phyloP scores from a whole-genome alignment of 1,139 yeast genomes.

The Taphrina pruni region DNA sequence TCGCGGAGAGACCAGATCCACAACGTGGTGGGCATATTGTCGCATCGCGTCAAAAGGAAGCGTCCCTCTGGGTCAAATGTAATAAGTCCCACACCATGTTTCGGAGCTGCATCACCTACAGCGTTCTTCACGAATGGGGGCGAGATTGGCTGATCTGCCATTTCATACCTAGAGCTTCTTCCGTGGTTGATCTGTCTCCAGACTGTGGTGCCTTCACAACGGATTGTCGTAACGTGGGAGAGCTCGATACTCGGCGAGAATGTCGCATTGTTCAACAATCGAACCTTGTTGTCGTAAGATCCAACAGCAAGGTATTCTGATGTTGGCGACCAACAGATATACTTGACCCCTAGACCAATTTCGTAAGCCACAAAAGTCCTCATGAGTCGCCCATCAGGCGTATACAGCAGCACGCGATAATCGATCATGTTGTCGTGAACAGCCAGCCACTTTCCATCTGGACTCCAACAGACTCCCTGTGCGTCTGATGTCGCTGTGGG shows the following conservation, averaged over 20 bases:
- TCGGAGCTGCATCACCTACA: slow-evolving; percentile 42
- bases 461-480: slow-evolving; percentile 46
- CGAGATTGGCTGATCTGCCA: slow-evolving; percentile 41
- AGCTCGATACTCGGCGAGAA: slow-evolving; percentile 46
- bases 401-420: slow-evolving; percentile 44
- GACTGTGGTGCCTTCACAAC: slow-evolving; percentile 38
- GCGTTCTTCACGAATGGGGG: slow-evolving; percentile 43
- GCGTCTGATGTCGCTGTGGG: slow-evolving; percentile 44
- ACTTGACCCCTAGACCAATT: slow-evolving; percentile 38
- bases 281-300: slow-evolving; percentile 45
- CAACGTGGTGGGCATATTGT: slow-evolving; percentile 46
- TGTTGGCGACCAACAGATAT: slow-evolving; percentile 45
- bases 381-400: slow-evolving; percentile 42
- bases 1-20: slow-evolving; percentile 47
- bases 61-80: slow-evolving; percentile 45
- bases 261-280: slow-evolving; percentile 45
- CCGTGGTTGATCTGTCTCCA: slow-evolving; percentile 44
- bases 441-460: slow-evolving; percentile 47
- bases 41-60: slow-evolving; percentile 44
- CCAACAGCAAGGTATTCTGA: slow-evolving; percentile 45
- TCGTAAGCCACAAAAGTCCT: slow-evolving; percentile 38
- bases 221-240: slow-evolving; percentile 42
- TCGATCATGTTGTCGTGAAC: slow-evolving; percentile 45
- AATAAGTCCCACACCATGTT: slow-evolving; percentile 44
- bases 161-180: slow-evolving; percentile 15